Conservation (phyloP, 1,284 basidiomycete genomes). For the Ustilago cynodontis region DNA sequence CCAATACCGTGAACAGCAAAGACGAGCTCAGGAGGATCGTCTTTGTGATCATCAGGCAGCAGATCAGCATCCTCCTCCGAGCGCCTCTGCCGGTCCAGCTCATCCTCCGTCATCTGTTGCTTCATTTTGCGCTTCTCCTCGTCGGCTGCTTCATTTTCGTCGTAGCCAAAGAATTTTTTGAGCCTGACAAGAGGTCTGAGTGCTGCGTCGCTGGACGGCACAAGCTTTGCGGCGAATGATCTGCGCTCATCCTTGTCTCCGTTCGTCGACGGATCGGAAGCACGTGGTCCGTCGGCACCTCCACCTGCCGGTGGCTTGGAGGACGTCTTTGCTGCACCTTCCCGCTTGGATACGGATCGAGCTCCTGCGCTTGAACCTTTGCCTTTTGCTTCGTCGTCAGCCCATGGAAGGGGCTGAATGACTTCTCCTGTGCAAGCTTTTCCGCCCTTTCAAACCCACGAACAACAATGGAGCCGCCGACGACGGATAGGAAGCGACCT, state of each 20-base stretch:
- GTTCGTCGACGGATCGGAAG: slow-evolving; percentile 8
- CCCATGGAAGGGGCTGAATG: slow-evolving; percentile 49
- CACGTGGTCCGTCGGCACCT: slow-evolving; percentile 41
- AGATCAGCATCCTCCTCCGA: slow-evolving; percentile 23
- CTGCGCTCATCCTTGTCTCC: slow-evolving; percentile 38
- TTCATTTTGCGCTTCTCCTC: slow-evolving; percentile 55
- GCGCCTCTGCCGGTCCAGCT: slow-evolving; percentile 35
- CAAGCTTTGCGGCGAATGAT: slow-evolving; percentile 42
- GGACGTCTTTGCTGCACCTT: slow-evolving; percentile 49
- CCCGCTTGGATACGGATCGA: slow-evolving; percentile 30
- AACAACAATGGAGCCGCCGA: slow-evolving; percentile 62
- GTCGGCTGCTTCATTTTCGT: slow-evolving; percentile 46
- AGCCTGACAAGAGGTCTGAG: slow-evolving; percentile 43
- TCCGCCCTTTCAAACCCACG: slow-evolving; percentile 63
- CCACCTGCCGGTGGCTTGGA: slow-evolving; percentile 40
- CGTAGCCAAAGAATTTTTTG: slow-evolving; percentile 50
- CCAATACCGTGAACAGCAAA: slow-evolving; percentile 65
- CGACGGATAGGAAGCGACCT: slow-evolving; percentile 56
- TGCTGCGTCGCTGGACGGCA: slow-evolving; percentile 52
- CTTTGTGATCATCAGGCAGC: slow-evolving; percentile 48
- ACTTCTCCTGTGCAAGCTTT: slow-evolving; percentile 41
- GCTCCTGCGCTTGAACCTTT: slow-evolving; percentile 40
- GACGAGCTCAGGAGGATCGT: slow-evolving; percentile 62
- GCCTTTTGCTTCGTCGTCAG: slow-evolving; percentile 23
- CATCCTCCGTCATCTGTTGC: slow-evolving; percentile 57